Conservation (phyloP, 164 flowering plant genomes). For the Santalum album region DNA sequence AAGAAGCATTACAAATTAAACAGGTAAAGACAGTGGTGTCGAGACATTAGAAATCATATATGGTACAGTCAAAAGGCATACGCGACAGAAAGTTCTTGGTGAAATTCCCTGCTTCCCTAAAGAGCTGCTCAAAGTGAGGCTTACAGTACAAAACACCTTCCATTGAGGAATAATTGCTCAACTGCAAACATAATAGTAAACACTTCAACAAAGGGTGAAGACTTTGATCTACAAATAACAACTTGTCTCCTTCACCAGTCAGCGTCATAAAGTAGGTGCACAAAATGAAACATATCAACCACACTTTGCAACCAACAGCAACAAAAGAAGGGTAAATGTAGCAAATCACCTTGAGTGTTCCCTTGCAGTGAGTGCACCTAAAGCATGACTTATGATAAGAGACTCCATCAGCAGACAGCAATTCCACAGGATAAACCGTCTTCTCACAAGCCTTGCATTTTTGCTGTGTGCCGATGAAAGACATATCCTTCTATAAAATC, state of each 20-base stretch:
- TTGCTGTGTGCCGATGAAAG: slow-evolving; percentile 86
- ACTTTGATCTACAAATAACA: neutral
- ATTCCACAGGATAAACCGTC: slow-evolving; percentile 88
- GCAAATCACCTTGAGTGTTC: slow-evolving; percentile 60
- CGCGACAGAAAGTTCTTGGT: slow-evolving; percentile 88
- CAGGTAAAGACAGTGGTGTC: neutral
- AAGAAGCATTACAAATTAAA: slow-evolving; percentile 10
- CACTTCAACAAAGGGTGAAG: neutral
- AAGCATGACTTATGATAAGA: slow-evolving; percentile 85
- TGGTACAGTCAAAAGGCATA: slow-evolving; percentile 20
- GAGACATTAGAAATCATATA: slow-evolving; percentile 3
- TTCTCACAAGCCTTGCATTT: slow-evolving; percentile 92
- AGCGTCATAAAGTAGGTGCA: no score
- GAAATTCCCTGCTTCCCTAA: slow-evolving; percentile 89
- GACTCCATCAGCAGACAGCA: slow-evolving; percentile 86
- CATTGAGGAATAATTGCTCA: slow-evolving; percentile 87
- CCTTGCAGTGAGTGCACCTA: slow-evolving; percentile 92
- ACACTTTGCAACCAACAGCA: no score
- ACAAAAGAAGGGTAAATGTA: neutral
- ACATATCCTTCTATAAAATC: slow-evolving; percentile 27
- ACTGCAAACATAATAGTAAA: slow-evolving; percentile 30
- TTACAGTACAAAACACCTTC: slow-evolving; percentile 93
- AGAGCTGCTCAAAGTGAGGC: slow-evolving; percentile 95
- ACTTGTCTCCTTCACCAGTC: no score
- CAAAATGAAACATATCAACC: no score